phyloP scores from a whole-genome alignment of 2,329 filamentous ascomycete species.

The Nemania sp. region DNA sequence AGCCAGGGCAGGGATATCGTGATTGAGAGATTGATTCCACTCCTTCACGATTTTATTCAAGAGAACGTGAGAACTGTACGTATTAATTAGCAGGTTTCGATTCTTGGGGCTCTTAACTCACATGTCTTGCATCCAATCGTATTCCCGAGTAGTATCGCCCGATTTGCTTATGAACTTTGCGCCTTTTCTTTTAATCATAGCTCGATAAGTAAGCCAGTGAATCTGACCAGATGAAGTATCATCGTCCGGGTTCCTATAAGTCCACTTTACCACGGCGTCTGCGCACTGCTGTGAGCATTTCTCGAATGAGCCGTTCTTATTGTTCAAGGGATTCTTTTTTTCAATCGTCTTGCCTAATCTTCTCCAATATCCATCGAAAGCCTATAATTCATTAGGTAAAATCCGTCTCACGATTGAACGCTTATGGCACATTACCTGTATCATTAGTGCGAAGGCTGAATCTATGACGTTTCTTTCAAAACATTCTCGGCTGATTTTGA shows the following conservation, averaged over 20 bases:
- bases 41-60: background rate
- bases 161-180: background rate
- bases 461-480: constrained; percentile 14
- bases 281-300: constrained; percentile 9
- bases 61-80: background rate
- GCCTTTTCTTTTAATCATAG: background rate
- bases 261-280: constrained; percentile 14
- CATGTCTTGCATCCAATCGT: constrained; percentile 6
- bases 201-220: background rate
- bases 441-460: background rate
- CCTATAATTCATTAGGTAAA: constrained; percentile 4
- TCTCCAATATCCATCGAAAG: background rate
- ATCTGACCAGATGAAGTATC: background rate
- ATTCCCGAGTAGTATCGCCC: background rate
- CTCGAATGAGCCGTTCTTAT: background rate
- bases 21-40: constrained; percentile 1
- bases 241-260: constrained; percentile 21
- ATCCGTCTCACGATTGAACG: background rate
- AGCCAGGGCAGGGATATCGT: background rate
- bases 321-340: constrained; percentile 18
- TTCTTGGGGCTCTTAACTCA: background rate
- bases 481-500: background rate
- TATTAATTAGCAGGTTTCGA: background rate
- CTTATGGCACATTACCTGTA: constrained; percentile 8
- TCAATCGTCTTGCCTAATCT: background rate